These are phyloP conservation scores for Grifola frondosa DNA, from an alignment of 1,284 basidiomycete species.

Conservation along the genomic window DNA sequence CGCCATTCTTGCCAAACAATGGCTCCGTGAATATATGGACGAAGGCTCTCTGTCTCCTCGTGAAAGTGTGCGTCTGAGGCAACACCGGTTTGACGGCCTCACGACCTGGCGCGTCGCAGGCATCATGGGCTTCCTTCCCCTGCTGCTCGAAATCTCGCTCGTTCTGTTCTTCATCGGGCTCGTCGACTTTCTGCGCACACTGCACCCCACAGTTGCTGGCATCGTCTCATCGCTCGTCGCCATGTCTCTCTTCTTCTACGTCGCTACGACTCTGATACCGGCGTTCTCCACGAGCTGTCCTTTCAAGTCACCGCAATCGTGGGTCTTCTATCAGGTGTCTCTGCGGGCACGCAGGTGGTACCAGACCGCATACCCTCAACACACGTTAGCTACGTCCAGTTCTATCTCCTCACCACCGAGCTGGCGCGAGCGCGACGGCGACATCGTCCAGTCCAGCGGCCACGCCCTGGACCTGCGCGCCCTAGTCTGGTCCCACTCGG, in stretches of 20 bases:
- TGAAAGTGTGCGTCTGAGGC: conserved; percentile 20
- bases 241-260: conserved; percentile 19
- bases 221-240: conserved; percentile 19
- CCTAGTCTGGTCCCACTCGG: conserved; percentile 13
- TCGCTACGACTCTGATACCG: conserved; percentile 21
- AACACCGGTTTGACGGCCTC: conserved; percentile 29
- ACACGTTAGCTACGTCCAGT: too few species aligned
- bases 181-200: conserved; percentile 25
- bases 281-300: conserved; percentile 21
- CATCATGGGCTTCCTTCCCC: conserved; percentile 27
- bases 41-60: conserved; percentile 14
- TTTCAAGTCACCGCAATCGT: conserved; percentile 30
- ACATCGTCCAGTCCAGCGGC: not conserved
- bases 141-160: conserved; percentile 28
- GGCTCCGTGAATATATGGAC: conserved; percentile 20
- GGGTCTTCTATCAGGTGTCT: conserved; percentile 9
- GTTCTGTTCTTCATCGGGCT: conserved; percentile 26
- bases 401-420: not conserved
- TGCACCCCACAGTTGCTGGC: conserved; percentile 21
- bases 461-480: conserved; percentile 16
- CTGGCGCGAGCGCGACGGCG: conserved; percentile 23
- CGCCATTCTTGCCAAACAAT: conserved; percentile 24
- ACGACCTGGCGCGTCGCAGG: conserved; percentile 25
- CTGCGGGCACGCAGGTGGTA: not conserved
- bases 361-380: not conserved